Percentiles rank a stretch among this genome's conserved stretches.
Conservation (phyloP, 2,329 filamentous ascomycete genomes). For the Blastomyces parvus region DNA sequence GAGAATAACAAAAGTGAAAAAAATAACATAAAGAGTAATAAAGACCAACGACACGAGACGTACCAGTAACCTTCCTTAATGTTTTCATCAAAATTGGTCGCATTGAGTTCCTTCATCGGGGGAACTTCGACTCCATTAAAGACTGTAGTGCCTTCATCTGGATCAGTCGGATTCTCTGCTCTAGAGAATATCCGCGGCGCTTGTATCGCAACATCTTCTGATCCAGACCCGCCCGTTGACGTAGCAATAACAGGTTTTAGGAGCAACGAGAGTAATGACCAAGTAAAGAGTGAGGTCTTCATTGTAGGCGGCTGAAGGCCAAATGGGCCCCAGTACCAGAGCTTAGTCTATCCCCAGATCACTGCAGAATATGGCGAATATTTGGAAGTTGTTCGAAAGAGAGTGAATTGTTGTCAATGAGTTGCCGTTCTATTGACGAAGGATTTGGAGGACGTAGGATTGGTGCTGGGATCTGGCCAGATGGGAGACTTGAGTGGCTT, state of each 20-base stretch:
- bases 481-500: neutral
- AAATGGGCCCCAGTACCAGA: conserved; percentile 4
- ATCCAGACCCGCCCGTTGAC: conserved; percentile 15
- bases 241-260: conserved; percentile 27
- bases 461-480: neutral
- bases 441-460: neutral
- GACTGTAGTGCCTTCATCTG: conserved; percentile 27
- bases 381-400: neutral
- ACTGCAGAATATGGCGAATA: neutral
- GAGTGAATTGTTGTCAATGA: neutral
- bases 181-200: conserved; percentile 23
- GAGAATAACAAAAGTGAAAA: neutral
- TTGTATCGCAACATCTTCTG: conserved; percentile 13
- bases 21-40: neutral
- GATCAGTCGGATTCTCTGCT: conserved; percentile 17
- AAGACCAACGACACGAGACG: conserved; percentile 15
- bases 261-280: conserved; percentile 28
- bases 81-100: conserved; percentile 40
- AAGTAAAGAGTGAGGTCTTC: conserved; percentile 30
- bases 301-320: conserved; percentile 24
- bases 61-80: conserved; percentile 46
- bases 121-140: conserved; percentile 47
- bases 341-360: conserved; percentile 7
- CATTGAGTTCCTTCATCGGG: conserved; percentile 40
- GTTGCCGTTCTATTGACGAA: neutral